Evolutionary conservation across 768 basidiomycete species (phyloP).

Genomic region (Boletales sp.): DNA sequence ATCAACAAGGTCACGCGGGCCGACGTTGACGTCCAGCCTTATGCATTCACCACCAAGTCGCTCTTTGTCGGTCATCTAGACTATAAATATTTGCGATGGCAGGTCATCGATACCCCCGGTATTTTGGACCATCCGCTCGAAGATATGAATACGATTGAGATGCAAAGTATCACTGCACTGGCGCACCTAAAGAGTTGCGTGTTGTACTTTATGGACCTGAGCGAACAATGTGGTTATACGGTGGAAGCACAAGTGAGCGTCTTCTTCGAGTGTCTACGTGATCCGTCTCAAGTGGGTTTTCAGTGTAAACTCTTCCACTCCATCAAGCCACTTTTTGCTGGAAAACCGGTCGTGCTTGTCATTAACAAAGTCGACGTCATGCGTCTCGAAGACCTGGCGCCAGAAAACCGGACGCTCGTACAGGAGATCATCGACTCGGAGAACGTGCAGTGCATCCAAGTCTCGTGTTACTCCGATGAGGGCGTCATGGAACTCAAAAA

Average conservation of each 20-base stretch:
- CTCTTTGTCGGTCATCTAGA: conserved; percentile 98
- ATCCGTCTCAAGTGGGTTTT: not conserved
- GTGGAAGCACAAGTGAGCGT: conserved; percentile 86
- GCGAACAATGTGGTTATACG: conserved; percentile 97
- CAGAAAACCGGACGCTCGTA: conserved; percentile 74
- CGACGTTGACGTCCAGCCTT: conserved; percentile 98
- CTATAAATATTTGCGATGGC: conserved; percentile 99
- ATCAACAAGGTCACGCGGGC: conserved; percentile 99
- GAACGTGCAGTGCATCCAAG: conserved; percentile 71
- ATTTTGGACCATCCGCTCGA: conserved; percentile 97
- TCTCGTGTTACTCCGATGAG: conserved; percentile 95
- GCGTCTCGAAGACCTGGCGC: conserved; percentile 78
- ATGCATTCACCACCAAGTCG: conserved; percentile 98
- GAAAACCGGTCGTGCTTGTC: conserved; percentile 91
- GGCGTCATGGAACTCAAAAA: conserved; percentile 98
- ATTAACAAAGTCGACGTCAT: conserved; percentile 98
- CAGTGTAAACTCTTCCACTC: conserved; percentile 99
- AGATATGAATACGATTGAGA: conserved; percentile 99
- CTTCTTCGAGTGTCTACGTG: not conserved
- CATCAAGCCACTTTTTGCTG: conserved; percentile 94
- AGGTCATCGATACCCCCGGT: conserved; percentile 99
- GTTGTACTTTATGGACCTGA: conserved; percentile 98
- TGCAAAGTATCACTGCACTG: conserved; percentile 98
- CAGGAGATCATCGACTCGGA: conserved; percentile 81
- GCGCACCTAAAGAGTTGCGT: conserved; percentile 94